Percentiles rank a stretch among this genome's conserved stretches.
Evolutionary conservation across 1,139 yeast species (phyloP).

Genomic region (Saccharomycopsis hybrid): DNA sequence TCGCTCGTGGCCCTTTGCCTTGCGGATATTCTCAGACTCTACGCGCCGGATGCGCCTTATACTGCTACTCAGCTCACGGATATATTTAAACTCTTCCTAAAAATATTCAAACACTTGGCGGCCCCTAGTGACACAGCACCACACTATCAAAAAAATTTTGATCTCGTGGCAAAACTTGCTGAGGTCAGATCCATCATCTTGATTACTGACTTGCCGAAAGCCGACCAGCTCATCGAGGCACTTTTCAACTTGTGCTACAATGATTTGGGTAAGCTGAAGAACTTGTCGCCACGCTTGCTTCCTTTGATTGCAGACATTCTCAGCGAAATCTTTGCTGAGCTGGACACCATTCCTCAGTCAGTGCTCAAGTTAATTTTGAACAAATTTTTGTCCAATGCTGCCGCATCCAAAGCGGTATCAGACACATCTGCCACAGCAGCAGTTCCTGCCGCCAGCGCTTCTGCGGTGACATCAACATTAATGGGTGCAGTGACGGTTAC

Average conservation of each 20-base stretch:
- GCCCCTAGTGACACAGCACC: constrained; percentile 49
- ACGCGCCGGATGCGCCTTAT: constrained; percentile 91
- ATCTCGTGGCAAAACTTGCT: constrained; percentile 61
- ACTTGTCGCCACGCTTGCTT: constrained; percentile 42
- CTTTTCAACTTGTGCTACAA: constrained; percentile 60
- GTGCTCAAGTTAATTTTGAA: constrained; percentile 57
- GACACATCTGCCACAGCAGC: no score
- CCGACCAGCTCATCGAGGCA: constrained; percentile 46
- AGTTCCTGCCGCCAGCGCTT: constrained; percentile 25
- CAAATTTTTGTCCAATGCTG: constrained; percentile 32
- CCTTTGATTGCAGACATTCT: constrained; percentile 62
- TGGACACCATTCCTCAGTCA: constrained; percentile 57
- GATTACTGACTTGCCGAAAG: constrained; percentile 66
- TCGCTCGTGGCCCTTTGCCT: constrained; percentile 69
- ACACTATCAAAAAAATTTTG: constrained; percentile 59
- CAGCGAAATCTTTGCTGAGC: constrained; percentile 72
- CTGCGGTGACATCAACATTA: background rate
- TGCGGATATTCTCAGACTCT: constrained; percentile 68
- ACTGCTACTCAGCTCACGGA: constrained; percentile 55
- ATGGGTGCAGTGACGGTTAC: constrained; percentile 26
- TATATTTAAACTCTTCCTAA: constrained; percentile 56
- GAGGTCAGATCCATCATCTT: constrained; percentile 78
- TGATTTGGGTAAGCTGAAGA: constrained; percentile 30
- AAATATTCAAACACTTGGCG: constrained; percentile 52
- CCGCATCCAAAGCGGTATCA: constrained; percentile 30